Base-by-base conservation (phyloP, 108 stramenopile genomes). In the Stephanodiscus triporus region DNA sequence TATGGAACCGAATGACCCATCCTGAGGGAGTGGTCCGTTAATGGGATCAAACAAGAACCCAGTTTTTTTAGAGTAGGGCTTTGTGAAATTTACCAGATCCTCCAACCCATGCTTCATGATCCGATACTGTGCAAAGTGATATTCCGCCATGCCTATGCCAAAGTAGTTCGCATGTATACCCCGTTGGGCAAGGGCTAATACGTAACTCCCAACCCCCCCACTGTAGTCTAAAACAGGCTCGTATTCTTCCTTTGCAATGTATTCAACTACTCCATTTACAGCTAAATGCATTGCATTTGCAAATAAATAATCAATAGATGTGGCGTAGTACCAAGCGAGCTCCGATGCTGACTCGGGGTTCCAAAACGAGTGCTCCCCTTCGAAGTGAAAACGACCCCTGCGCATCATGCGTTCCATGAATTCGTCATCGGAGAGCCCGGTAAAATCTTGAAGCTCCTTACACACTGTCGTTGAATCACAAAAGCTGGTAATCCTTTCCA, bases 21-120 rank as follows among this genome's bases (percentile, higher is more conserved):
- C 68, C 16, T 56, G 68, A 36, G 58, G 58, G 24, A 70, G 55
- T 17, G 68, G 68, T 26, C 68, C 30, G 20, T 20, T 7, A 29
- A 70, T 60, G 4, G 68, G 68, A 57, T 70, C 68, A 58, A 70
- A 70, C 29, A 2, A 7, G n/a, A 22, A 70, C 19, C 51, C 68
- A n/a, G 53, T 29, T 6, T 24, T 20, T 30, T 9, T 17, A 22
- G 64, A 48, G 38, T 16, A 66, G 17, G 64, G 36, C 57, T 57
- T 53, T 24, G 20, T 53, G 51, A 53, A 53, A 20, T 62, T 27
- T 20, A 62, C 61, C 36, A 62, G 20, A 27, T 62, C 38, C 40
- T 38, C 61, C 6, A 62, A 27, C 4, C 61, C 61, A 62, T 62
- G 24, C 40, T 62, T 62, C 40, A 20, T 22, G 20, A 62, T 27